Evolutionary conservation across 108 stramenopile genomes (phyloP).

Genomic region (Conticribra weissflogii): DNA sequence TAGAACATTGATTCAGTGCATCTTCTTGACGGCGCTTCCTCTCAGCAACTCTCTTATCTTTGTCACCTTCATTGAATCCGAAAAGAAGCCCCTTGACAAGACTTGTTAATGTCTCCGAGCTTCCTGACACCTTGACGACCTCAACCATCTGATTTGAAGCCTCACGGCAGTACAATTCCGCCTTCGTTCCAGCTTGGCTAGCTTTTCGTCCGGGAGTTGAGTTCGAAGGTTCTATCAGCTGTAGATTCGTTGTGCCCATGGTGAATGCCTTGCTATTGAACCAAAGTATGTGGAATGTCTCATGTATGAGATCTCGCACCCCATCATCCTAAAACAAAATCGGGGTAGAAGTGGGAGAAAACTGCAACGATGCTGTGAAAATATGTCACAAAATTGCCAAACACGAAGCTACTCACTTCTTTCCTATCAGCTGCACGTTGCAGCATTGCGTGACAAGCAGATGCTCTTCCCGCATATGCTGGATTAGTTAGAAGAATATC

Average conservation of each 20-base stretch:
- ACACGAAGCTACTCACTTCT: conserved; percentile 46
- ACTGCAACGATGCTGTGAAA: too few relatives aligned
- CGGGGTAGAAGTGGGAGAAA: too few relatives aligned
- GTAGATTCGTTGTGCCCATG: conserved; percentile 22
- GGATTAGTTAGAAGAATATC: conserved; percentile 82
- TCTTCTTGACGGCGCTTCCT: conserved; percentile 61
- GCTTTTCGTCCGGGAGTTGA: conserved; percentile 1
- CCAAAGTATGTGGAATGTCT: conserved; percentile 87
- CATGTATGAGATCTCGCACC: conserved; percentile 90
- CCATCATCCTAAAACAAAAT: conserved; percentile 91
- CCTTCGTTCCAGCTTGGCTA: conserved; percentile 19
- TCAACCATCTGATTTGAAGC: conserved; percentile 92
- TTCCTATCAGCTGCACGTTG: conserved; percentile 85
- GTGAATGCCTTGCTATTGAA: conserved; percentile 52
- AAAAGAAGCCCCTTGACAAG: conserved; percentile 82
- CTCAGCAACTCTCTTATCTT: conserved; percentile 67
- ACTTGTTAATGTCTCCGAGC: conserved; percentile 66
- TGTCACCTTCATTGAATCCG: conserved; percentile 77
- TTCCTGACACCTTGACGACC: conserved; percentile 78
- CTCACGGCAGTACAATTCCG: conserved; percentile 47
- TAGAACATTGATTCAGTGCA: conserved; percentile 58
- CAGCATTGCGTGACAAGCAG: conserved; percentile 75
- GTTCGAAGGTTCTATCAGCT: conserved; percentile 8
- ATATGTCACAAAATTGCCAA: too few relatives aligned
- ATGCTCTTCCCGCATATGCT: conserved; percentile 75